A percentile compares a stretch with the other conserved stretches of the same genome.
Conservation (phyloP, 2,329 filamentous ascomycete species). For the Beauveria brongniartii region DNA sequence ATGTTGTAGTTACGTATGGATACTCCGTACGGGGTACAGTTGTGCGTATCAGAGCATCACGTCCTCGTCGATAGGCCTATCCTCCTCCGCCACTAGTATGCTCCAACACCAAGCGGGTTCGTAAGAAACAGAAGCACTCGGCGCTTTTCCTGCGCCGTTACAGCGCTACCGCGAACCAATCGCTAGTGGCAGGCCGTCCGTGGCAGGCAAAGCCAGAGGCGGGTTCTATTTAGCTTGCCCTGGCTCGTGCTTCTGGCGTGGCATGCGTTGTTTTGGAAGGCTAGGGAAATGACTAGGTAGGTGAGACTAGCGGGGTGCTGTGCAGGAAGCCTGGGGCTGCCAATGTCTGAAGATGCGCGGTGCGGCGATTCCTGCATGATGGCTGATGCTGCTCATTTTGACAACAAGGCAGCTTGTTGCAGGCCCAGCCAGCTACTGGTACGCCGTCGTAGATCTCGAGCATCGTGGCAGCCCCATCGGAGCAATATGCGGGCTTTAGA, state of each 20-base stretch:
- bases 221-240: conserved; percentile 3
- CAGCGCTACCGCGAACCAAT: conserved; percentile 4
- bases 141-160: conserved; percentile 3
- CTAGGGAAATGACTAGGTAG: not conserved
- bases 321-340: conserved; percentile 1
- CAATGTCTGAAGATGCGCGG: conserved; percentile 2
- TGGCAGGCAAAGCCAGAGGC: conserved; percentile 1
- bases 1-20: not conserved
- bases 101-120: not conserved
- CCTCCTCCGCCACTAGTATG: not conserved
- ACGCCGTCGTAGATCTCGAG: conserved; percentile 9
- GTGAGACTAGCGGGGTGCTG: conserved; percentile 2
- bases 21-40: not conserved
- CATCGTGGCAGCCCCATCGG: conserved; percentile 9
- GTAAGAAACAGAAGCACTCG: not conserved
- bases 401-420: not conserved
- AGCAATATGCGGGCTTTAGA: conserved; percentile 8
- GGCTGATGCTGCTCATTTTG: conserved; percentile 5
- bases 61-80: not conserved
- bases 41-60: not conserved
- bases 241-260: conserved; percentile 8
- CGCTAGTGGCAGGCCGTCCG: not conserved
- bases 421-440: conserved; percentile 6
- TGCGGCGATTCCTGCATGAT: conserved; percentile 9
- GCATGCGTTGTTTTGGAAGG: conserved; percentile 2